Evolutionary conservation across 2,329 filamentous ascomycete species (phyloP), one percentile per base, ranked within the genome.

Genomic region (Apiospora malaysiana): DNA sequence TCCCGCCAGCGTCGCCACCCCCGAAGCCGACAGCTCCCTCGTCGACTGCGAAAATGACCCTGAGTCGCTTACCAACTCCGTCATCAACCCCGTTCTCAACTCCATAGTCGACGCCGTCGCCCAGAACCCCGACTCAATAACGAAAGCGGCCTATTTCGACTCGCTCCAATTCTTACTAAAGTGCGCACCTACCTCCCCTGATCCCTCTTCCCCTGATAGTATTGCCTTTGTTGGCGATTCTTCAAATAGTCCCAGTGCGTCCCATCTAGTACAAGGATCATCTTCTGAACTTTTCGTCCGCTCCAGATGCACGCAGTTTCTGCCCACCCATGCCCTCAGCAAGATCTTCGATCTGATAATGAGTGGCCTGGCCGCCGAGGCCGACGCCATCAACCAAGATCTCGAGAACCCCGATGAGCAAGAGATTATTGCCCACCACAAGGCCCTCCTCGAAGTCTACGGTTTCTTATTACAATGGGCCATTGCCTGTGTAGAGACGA

Each of bases 391-490:
- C 66, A 89, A 97, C 81, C 89, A 93, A 80, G 95, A 98, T 78
- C 89, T 97, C 79, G 95, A 98, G 78, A 91, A 90, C 51, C 83
- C 85, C 59, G 95, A 98, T 81, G 95, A 98, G 79, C 94, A 97
- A 81, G 94, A 97, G 78, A 88, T 92, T 10, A 86, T 97, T 66
- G 88, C 91, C 49, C 92, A 97, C 77, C 95, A 99, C 84, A 98
- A 97, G 82, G 91, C 93, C 75, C 87, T 98, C 1, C 88, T 99
- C 74, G 96, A 99, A 80, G 93, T 97, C 78, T 98, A 97, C 80
- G 95, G 92, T 45, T 99, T 97, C 78, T 85, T 99, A 14, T 84
- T 99, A 67, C 95, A 98, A 81, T 99, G 96, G 97, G 93, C 94
- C 8, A 92, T 98, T 74, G 92, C 94, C 8, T 94, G 93, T n/a